phyloP scores from a whole-genome alignment of 257 asterid genomes.

The Ehretia macrophylla region DNA sequence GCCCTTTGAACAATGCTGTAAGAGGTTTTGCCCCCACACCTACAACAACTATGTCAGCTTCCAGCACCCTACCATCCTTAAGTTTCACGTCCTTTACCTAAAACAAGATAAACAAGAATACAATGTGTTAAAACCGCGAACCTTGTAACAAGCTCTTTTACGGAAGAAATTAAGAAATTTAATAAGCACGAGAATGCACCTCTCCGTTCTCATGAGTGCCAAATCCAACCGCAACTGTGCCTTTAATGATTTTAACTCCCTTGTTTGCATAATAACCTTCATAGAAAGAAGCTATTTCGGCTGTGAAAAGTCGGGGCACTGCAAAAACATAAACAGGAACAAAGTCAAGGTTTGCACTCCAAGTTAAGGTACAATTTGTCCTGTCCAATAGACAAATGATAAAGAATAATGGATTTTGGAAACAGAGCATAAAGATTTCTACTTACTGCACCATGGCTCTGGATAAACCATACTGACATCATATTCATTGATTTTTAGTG shows the following conservation, averaged over 20 bases:
- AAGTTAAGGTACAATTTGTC: background rate
- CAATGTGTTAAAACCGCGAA: constrained; percentile 8
- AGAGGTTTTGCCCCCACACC: constrained; percentile 93
- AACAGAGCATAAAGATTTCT: background rate
- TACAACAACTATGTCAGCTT: constrained; percentile 90
- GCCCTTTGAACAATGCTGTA: constrained; percentile 67
- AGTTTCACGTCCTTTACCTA: constrained; percentile 85
- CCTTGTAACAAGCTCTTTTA: constrained; percentile 1
- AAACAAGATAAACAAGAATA: constrained; percentile 6
- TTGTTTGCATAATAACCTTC: constrained; percentile 79
- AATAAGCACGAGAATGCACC: constrained; percentile 30
- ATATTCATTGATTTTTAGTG: constrained; percentile 53
- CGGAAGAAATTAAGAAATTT: constrained; percentile 3
- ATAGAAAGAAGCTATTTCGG: constrained; percentile 87
- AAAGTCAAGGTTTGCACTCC: constrained; percentile 13
- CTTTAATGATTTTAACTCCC: constrained; percentile 84
- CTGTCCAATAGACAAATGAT: background rate
- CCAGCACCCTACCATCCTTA: constrained; percentile 89
- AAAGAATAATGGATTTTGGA: background rate
- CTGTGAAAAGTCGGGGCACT: constrained; percentile 97
- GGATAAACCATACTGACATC: constrained; percentile 84
- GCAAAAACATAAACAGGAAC: constrained; percentile 18
- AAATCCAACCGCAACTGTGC: constrained; percentile 92
- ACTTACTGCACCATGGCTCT: constrained; percentile 95
- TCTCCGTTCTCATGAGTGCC: constrained; percentile 66